Evolutionary conservation across 768 basidiomycete genomes (phyloP).

Genomic region (Lenzites betulinus): DNA sequence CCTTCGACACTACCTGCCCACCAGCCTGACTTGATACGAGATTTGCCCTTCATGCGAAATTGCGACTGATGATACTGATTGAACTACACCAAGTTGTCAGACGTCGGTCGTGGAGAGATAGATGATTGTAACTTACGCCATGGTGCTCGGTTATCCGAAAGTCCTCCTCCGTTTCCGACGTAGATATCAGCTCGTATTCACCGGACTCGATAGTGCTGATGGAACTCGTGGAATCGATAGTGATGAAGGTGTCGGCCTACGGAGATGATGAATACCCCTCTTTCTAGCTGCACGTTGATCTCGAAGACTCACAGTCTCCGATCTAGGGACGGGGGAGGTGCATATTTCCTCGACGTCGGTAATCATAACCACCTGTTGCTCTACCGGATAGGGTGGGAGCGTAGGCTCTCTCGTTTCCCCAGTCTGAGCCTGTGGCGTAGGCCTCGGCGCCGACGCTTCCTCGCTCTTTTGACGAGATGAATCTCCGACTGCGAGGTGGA

Average conservation of each 20-base stretch:
- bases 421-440: not conserved
- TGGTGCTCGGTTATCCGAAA: constrained; percentile 30
- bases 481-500: constrained; percentile 43
- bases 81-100: constrained; percentile 36
- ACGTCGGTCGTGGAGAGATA: too few relatives aligned
- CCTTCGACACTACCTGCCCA: constrained; percentile 48
- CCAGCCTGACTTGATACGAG: constrained; percentile 46
- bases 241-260: not conserved
- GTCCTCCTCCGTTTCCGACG: constrained; percentile 16
- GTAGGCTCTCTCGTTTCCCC: not conserved
- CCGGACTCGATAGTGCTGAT: not conserved
- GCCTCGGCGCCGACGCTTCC: not conserved
- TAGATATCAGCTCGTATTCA: not conserved
- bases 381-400: not conserved
- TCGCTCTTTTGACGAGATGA: constrained; percentile 1
- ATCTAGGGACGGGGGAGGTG: constrained; percentile 6
- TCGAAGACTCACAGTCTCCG: not conserved
- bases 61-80: constrained; percentile 54
- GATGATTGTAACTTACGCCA: constrained; percentile 32
- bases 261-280: not conserved
- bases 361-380: not conserved
- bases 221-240: not conserved
- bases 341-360: constrained; percentile 1
- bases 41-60: constrained; percentile 39
- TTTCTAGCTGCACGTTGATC: too few relatives aligned